Conservation (phyloP, 345 rosid species). For the Acer saccharum region DNA sequence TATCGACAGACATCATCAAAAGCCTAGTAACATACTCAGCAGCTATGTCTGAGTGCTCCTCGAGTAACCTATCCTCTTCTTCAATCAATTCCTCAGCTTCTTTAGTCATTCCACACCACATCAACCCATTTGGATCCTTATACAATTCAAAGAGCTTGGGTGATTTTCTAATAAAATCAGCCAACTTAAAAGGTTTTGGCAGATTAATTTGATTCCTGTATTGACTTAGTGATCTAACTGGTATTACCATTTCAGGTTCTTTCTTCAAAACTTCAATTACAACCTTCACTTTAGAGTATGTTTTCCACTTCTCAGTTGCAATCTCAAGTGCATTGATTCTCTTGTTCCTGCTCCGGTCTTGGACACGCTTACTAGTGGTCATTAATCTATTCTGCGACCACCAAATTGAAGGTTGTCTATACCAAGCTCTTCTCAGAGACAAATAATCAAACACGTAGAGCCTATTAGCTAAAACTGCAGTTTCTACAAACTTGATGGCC, state of each 20-base stretch:
- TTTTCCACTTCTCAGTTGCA: conserved; percentile 73
- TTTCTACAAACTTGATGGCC: conserved; percentile 10
- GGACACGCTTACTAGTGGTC: conserved; percentile 78
- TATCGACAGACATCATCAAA: conserved; percentile 76
- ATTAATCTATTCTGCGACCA: conserved; percentile 53
- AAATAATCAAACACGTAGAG: conserved; percentile 42
- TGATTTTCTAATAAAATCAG: conserved; percentile 68
- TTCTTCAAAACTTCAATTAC: conserved; percentile 66
- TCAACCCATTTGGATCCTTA: conserved; percentile 66
- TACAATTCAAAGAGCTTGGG: conserved; percentile 78
- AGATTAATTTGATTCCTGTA: conserved; percentile 57
- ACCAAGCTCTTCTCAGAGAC: conserved; percentile 35
- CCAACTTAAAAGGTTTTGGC: conserved; percentile 67
- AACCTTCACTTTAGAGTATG: conserved; percentile 55
- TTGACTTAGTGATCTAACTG: conserved; percentile 54
- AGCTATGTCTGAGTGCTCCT: conserved; percentile 63
- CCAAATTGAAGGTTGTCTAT: conserved; percentile 20
- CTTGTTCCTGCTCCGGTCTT: conserved; percentile 71
- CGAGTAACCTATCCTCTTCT: conserved; percentile 61
- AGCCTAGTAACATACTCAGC: conserved; percentile 80
- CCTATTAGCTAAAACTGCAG: conserved; percentile 15
- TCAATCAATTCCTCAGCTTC: conserved; percentile 59
- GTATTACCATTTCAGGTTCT: conserved; percentile 76
- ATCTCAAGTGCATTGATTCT: conserved; percentile 74
- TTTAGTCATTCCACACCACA: conserved; percentile 84